A percentile compares a stretch with the other conserved stretches of the same genome.
Evolutionary conservation across 2,329 filamentous ascomycete species (phyloP).

Genomic region (Lanzia echinophila): DNA sequence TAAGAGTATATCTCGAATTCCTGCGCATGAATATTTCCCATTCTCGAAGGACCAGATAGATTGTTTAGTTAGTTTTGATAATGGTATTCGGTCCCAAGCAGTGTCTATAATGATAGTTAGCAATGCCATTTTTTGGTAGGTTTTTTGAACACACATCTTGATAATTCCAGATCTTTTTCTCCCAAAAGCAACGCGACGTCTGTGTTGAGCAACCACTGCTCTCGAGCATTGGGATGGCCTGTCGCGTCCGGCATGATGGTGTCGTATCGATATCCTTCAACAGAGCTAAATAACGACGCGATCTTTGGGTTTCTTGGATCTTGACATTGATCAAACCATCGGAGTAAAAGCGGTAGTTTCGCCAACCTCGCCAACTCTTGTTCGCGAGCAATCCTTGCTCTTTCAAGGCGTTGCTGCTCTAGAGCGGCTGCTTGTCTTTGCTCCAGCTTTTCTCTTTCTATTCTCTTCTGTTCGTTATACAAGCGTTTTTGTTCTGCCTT

Average conservation of each 20-base stretch:
- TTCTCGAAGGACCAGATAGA: slow-evolving; percentile 54
- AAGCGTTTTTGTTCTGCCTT: slow-evolving; percentile 32
- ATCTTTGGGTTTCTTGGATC: slow-evolving; percentile 46
- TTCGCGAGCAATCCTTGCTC: slow-evolving; percentile 42
- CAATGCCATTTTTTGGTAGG: not conserved
- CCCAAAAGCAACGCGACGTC: slow-evolving; percentile 58
- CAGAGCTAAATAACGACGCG: slow-evolving; percentile 45
- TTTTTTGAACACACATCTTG: slow-evolving; percentile 43
- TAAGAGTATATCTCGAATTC: not conserved
- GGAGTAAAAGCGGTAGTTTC: slow-evolving; percentile 53
- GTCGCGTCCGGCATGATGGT: slow-evolving; percentile 50
- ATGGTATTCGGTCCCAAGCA: slow-evolving; percentile 50
- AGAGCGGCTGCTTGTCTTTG: slow-evolving; percentile 24
- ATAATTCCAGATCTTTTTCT: slow-evolving; percentile 55
- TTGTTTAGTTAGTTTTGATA: slow-evolving; percentile 47
- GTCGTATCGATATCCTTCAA: slow-evolving; percentile 58
- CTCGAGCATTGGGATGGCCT: slow-evolving; percentile 49
- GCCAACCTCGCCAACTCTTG: slow-evolving; percentile 48
- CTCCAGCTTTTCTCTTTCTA: slow-evolving; percentile 34
- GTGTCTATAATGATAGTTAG: slow-evolving; percentile 39
- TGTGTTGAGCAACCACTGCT: slow-evolving; percentile 60
- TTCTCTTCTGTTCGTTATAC: slow-evolving; percentile 29
- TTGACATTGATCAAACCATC: slow-evolving; percentile 49
- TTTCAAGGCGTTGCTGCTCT: slow-evolving; percentile 44
- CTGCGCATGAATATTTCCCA: slow-evolving; percentile 42